Evolutionary conservation across 345 rosid genomes (phyloP), one percentile per base, ranked within the genome.

Genomic region (Citrus cavaleriei): DNA sequence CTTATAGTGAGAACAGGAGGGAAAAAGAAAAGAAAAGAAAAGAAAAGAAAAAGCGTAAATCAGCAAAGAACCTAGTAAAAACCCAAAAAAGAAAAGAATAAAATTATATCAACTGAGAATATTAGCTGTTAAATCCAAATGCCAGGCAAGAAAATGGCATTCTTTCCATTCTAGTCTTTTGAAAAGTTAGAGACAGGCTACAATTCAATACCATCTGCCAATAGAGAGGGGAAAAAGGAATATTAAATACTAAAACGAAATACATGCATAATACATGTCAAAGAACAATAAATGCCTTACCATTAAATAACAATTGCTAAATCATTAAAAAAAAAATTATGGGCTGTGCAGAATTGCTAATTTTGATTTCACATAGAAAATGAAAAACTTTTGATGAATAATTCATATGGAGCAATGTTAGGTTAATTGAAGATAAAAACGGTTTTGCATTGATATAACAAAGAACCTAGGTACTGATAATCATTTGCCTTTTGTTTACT

Each of bases 381-480:
- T 57, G 18, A 70, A 21, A 74, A 38, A 27, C 27, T 18, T 73
- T 18, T 4, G 12, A 19, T 28, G 35, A 66, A 24, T 55, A 66
- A 65, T 55, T 58, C 22, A 30, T 28, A 73, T 22, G 28, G 40
- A 55, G 51, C 42, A 21, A 18, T 4, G 9, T 18, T 27, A 54
- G 10, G 18, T 21, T 18, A 65, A 14, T 2, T 34, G 18, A 21
- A 70, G 24, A 14, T 42, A 25, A 32, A 24, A 55, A 32, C 34
- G 18, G 65, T 13, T 49, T 49, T 28, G 70, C 62, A 54, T 38
- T 49, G 16, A 76, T 70, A 3, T 37, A 68, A 27, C 63, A 37
- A 68, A 59, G 21, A 71, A 68, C 65, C 74, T 55, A 74, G 60
- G 46, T 68, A 77, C 68, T 30, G 70, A 57, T 72, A 60, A 38